A percentile compares a stretch with the other conserved stretches of the same genome.
phyloP scores from a whole-genome alignment of 2,329 filamentous ascomycete species.

The Claviceps africana region DNA sequence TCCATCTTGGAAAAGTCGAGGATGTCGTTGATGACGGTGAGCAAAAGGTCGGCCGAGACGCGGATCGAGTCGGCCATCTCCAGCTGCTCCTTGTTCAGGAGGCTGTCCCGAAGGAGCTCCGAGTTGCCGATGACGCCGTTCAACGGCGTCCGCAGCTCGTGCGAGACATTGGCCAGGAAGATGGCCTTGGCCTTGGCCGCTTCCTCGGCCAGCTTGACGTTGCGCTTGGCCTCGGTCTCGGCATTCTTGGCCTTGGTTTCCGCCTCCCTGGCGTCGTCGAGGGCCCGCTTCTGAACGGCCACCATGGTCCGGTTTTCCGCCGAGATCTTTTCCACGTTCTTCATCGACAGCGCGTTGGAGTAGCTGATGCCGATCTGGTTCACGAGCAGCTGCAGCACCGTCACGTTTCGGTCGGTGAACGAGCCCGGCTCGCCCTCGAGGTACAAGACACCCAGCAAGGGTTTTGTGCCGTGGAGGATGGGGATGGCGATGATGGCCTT shows the following conservation, averaged over 20 bases:
- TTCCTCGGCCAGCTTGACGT: constrained; percentile 70
- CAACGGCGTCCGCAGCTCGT: constrained; percentile 69
- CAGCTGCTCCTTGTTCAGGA: constrained; percentile 59
- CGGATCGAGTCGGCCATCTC: constrained; percentile 83
- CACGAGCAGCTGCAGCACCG: constrained; percentile 54
- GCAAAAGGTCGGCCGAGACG: constrained; percentile 68
- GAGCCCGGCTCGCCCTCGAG: constrained; percentile 61
- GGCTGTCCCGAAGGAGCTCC: constrained; percentile 65
- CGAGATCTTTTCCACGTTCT: constrained; percentile 62
- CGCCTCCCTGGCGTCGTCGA: constrained; percentile 57
- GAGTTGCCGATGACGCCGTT: constrained; percentile 84
- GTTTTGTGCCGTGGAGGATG: constrained; percentile 57
- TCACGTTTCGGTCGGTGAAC: constrained; percentile 61
- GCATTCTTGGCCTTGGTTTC: constrained; percentile 66
- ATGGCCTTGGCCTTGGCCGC: constrained; percentile 73
- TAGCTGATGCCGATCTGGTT: constrained; percentile 66
- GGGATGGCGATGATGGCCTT: constrained; percentile 70
- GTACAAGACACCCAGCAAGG: constrained; percentile 60
- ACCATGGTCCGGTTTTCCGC: constrained; percentile 70
- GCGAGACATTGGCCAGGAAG: constrained; percentile 67
- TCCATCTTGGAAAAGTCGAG: constrained; percentile 92
- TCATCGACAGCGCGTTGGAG: constrained; percentile 52
- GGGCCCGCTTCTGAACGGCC: constrained; percentile 57
- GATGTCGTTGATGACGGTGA: constrained; percentile 94
- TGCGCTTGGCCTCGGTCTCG: constrained; percentile 61